Evolutionary conservation across 208 protist genomes (phyloP).

Genomic region (Trypanosoma melophagium): DNA sequence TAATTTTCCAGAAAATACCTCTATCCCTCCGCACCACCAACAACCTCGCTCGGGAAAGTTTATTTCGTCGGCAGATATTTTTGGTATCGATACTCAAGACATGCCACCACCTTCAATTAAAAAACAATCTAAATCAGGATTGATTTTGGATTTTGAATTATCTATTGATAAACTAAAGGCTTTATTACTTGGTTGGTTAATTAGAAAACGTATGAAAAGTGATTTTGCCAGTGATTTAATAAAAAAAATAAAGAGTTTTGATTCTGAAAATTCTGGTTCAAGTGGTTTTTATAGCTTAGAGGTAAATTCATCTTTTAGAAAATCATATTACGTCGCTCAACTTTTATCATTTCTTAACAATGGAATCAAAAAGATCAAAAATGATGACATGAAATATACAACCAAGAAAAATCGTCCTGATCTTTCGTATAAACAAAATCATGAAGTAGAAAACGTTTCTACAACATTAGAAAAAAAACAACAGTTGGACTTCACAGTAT

Average conservation of each 20-base stretch:
- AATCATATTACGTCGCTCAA: conserved; percentile 1
- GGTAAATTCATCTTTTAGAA: background rate
- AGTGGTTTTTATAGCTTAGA: background rate
- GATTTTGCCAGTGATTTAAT: background rate
- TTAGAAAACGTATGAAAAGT: conserved; percentile 15
- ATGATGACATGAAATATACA: background rate
- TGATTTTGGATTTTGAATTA: background rate
- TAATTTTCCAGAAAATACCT: no score
- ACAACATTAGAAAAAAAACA: background rate
- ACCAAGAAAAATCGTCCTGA: background rate
- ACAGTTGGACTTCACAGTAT: background rate
- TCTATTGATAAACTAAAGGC: conserved; percentile 12
- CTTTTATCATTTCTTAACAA: conserved; percentile 11
- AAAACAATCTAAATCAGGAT: background rate
- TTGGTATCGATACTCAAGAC: background rate
- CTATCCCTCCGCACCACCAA: background rate
- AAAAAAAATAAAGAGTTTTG: conserved; percentile 2
- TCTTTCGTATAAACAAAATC: background rate
- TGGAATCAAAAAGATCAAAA: background rate
- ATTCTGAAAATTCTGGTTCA: background rate
- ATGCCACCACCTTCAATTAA: background rate
- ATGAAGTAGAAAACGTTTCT: background rate
- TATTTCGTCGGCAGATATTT: conserved; percentile 22
- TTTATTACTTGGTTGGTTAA: conserved; percentile 3
- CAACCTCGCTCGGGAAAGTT: conserved; percentile 1